These are phyloP conservation scores for Coemansia sp. DNA, from an alignment of 192 early-diverging fungal species.

Conservation along the genomic window DNA sequence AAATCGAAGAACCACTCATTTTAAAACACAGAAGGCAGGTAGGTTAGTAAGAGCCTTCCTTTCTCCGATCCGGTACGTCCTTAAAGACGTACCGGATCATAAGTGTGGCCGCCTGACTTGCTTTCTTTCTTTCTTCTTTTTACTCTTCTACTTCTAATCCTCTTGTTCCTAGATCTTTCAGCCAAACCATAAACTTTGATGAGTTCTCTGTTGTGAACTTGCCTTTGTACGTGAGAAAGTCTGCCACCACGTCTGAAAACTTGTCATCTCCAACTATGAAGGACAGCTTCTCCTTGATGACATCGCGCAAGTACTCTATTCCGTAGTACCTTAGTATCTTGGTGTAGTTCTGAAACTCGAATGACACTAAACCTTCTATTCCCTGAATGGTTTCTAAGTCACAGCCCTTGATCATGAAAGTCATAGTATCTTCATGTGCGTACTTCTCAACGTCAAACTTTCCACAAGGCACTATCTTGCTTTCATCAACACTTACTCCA, in stretches of 20 bases:
- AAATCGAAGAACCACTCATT: too few relatives aligned
- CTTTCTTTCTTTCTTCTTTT: too few relatives aligned
- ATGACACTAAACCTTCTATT: neutral
- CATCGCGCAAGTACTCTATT: neutral
- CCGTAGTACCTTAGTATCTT: neutral
- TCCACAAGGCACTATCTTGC: neutral
- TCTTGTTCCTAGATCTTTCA: neutral
- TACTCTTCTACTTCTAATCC: neutral
- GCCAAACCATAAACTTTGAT: neutral
- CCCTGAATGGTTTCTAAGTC: neutral
- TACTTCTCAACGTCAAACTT: neutral
- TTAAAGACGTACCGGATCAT: too few relatives aligned
- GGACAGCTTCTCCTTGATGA: neutral
- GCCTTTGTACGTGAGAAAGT: neutral
- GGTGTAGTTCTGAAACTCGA: neutral
- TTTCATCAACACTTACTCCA: neutral
- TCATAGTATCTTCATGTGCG: neutral
- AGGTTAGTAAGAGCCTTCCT: too few relatives aligned
- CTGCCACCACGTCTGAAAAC: neutral
- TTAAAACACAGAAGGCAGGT: too few relatives aligned
- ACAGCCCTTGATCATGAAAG: neutral
- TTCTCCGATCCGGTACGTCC: too few relatives aligned
- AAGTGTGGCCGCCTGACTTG: too few relatives aligned
- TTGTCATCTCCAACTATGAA: neutral
- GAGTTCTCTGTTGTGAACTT: neutral